Evolutionary conservation across 1,284 basidiomycete species (phyloP).

Genomic region (Ceratobasidium sp.): DNA sequence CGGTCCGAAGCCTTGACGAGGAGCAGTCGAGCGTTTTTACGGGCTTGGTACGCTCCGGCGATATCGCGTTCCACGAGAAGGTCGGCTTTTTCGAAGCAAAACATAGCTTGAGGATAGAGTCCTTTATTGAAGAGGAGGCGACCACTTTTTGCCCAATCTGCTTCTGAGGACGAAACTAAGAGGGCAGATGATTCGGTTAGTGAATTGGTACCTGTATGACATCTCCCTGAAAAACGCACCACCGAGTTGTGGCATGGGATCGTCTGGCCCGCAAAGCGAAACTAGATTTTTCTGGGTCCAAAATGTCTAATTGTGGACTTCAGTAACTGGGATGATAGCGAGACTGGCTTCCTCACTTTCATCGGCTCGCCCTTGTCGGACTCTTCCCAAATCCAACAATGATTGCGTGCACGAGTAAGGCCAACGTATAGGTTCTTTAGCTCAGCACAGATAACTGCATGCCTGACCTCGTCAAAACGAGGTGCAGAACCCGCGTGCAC

Average conservation of each 20-base stretch:
- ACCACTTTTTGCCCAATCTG: constrained; percentile 71
- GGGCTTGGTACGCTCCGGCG: constrained; percentile 62
- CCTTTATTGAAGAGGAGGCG: constrained; percentile 67
- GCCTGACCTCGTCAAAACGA: constrained; percentile 32
- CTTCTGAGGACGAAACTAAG: constrained; percentile 60
- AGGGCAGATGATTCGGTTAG: neutral
- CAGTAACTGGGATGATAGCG: neutral
- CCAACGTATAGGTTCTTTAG: constrained; percentile 49
- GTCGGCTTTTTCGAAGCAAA: constrained; percentile 71
- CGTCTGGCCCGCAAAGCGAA: constrained; percentile 61
- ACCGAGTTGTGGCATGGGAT: constrained; percentile 64
- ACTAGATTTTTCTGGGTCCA: constrained; percentile 65
- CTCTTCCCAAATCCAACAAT: constrained; percentile 48
- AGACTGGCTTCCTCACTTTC: constrained; percentile 26
- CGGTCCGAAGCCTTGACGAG: constrained; percentile 54
- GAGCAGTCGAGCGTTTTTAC: constrained; percentile 59
- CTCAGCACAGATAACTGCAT: constrained; percentile 46
- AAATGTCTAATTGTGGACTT: constrained; percentile 51
- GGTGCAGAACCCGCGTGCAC: constrained; percentile 28
- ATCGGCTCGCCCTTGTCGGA: constrained; percentile 40
- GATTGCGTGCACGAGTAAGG: constrained; percentile 44
- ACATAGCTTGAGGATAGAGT: constrained; percentile 70
- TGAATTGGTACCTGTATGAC: neutral
- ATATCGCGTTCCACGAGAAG: constrained; percentile 63
- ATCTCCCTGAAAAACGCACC: constrained; percentile 46